Conservation (phyloP, 1,139 yeast genomes). For the Taphrina wiesneri region DNA sequence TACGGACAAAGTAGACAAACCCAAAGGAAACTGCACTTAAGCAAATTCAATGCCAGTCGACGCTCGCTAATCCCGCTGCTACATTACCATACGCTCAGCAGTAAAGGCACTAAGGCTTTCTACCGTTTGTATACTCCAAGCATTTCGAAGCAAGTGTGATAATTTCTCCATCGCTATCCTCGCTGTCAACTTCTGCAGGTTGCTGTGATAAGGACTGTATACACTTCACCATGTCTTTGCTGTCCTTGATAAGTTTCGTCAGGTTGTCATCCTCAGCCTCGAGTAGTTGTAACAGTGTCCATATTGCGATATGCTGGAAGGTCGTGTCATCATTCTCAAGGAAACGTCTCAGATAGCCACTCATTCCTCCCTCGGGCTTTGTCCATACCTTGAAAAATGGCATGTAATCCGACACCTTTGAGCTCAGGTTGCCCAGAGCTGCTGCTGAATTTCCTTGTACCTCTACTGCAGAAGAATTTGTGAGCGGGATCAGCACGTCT, state of each 20-base stretch:
- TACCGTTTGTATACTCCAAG: constrained; percentile 15
- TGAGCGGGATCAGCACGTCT: constrained; percentile 86
- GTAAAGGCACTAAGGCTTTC: neutral
- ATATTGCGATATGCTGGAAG: constrained; percentile 94
- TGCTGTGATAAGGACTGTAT: constrained; percentile 45
- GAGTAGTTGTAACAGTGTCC: constrained; percentile 91
- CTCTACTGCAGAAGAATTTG: constrained; percentile 84
- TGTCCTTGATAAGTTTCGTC: constrained; percentile 44
- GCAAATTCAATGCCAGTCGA: neutral
- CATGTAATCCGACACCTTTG: constrained; percentile 79
- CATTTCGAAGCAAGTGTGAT: constrained; percentile 24
- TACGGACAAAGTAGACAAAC: neutral
- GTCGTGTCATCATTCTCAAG: constrained; percentile 87
- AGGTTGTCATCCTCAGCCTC: constrained; percentile 81
- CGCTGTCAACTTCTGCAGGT: constrained; percentile 33
- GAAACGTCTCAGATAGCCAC: constrained; percentile 78
- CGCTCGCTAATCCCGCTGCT: neutral
- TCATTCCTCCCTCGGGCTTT: constrained; percentile 79
- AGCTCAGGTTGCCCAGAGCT: constrained; percentile 91
- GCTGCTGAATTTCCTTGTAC: constrained; percentile 99
- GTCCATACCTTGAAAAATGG: constrained; percentile 80
- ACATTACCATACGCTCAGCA: neutral
- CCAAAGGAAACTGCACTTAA: neutral
- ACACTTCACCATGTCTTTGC: constrained; percentile 45
- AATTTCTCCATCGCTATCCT: constrained; percentile 34